Conservation (phyloP, 2,329 filamentous ascomycete species). For the Trichophyton rubrum region DNA sequence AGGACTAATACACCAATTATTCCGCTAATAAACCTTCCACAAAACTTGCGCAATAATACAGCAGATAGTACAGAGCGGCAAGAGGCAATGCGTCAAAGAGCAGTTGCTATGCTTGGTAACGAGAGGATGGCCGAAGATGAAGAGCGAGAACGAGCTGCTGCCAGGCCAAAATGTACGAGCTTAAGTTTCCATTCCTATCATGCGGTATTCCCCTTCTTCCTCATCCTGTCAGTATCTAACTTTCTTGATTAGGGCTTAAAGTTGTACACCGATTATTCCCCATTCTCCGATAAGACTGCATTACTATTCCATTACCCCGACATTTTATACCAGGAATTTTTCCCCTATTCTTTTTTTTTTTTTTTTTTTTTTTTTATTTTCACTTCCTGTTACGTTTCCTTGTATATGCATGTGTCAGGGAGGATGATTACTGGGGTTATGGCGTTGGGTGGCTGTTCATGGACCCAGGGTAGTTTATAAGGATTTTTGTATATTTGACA, state of each 20-base stretch:
- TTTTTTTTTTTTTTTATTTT: neutral
- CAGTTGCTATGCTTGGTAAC: conserved; percentile 12
- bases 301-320: neutral
- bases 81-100: conserved; percentile 13
- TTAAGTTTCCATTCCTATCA: neutral
- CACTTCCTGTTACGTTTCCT: neutral
- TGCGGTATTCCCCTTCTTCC: neutral
- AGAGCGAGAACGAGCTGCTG: conserved; percentile 13
- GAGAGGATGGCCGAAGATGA: conserved; percentile 12
- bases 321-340: neutral
- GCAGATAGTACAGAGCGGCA: neutral
- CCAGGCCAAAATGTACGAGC: conserved; percentile 15
- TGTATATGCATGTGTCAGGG: neutral
- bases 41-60: neutral
- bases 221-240: neutral
- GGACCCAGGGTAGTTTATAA: neutral
- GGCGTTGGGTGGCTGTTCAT: neutral
- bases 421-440: neutral
- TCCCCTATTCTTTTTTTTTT: neutral
- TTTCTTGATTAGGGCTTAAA: conserved; percentile 12
- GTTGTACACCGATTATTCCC: conserved; percentile 10
- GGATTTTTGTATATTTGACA: neutral
- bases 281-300: conserved; percentile 5
- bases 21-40: neutral
- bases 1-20: neutral